Evolutionary conservation across 176 grass and related monocot genomes (phyloP).

Genomic region (Rhipidocladum racemiflorum): DNA sequence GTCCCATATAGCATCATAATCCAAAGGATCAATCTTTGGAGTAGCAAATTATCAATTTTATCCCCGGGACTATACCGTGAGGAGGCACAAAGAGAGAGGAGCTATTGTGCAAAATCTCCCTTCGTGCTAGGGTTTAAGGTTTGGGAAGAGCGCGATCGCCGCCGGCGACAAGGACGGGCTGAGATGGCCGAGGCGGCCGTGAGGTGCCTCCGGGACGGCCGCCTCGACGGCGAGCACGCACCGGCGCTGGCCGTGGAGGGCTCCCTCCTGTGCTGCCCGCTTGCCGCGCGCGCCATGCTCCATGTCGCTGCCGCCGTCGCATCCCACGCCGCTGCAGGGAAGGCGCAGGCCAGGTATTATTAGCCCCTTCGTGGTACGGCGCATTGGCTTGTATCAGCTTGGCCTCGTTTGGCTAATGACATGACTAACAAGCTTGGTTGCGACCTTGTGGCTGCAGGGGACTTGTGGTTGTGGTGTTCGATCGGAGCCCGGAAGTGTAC

Average conservation of each 20-base stretch:
- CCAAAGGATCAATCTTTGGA: too few relatives aligned
- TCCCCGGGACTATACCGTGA: background rate
- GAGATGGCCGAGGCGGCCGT: slow-evolving; percentile 52
- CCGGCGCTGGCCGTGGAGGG: slow-evolving; percentile 49
- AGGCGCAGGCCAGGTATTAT: slow-evolving; percentile 54
- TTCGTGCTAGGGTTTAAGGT: slow-evolving; percentile 40
- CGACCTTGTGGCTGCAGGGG: slow-evolving; percentile 46
- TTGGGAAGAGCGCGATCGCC: background rate
- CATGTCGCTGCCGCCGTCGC: slow-evolving; percentile 43
- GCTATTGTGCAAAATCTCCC: background rate
- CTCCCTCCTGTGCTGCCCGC: slow-evolving; percentile 35
- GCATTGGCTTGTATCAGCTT: background rate
- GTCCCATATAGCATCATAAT: too few relatives aligned
- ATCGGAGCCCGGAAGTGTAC: slow-evolving; percentile 65
- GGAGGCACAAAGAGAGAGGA: background rate
- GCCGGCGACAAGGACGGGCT: background rate
- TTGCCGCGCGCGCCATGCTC: slow-evolving; percentile 47
- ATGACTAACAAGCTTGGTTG: slow-evolving; percentile 5
- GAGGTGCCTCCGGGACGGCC: slow-evolving; percentile 59
- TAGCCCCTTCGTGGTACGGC: background rate
- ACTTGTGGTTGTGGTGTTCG: slow-evolving; percentile 61
- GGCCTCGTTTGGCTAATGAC: background rate
- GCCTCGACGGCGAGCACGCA: slow-evolving; percentile 63
- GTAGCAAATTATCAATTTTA: too few relatives aligned
- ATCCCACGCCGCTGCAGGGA: slow-evolving; percentile 42